phyloP scores from a whole-genome alignment of 345 rosid genomes.

The Boechera divaricarpa region DNA sequence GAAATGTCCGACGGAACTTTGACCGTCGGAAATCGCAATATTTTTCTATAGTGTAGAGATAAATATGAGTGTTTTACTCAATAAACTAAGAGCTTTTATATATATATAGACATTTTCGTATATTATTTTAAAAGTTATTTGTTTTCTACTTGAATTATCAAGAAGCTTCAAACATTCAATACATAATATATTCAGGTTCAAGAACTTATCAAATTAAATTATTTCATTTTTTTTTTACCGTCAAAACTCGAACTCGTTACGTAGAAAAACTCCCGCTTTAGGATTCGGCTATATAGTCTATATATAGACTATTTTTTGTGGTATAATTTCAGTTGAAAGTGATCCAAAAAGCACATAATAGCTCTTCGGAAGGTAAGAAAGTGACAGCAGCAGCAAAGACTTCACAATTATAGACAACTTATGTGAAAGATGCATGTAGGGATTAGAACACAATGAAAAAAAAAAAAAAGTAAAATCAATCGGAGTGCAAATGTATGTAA shows the following conservation, averaged over 20 bases:
- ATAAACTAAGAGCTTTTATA: background rate
- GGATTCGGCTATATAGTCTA: background rate
- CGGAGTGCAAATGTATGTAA: background rate
- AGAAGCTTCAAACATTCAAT: too few species aligned
- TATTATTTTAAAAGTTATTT: background rate
- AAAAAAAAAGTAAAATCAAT: background rate
- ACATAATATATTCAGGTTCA: too few species aligned
- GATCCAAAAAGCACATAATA: slow-evolving; percentile 15
- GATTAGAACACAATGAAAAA: background rate
- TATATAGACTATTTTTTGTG: background rate
- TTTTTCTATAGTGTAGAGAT: background rate
- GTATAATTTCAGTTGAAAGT: background rate
- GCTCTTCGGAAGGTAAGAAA: slow-evolving; percentile 27
- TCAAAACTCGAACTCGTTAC: background rate
- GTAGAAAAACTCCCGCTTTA: background rate
- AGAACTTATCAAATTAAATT: too few species aligned
- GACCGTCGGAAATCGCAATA: too few species aligned
- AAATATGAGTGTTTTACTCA: too few species aligned
- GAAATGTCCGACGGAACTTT: too few species aligned
- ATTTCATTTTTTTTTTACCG: background rate
- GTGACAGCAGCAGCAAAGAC: background rate
- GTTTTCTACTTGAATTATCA: too few species aligned
- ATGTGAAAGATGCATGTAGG: background rate
- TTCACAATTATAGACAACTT: background rate
- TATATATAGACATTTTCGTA: background rate